Conservation (phyloP, 495 filamentous ascomycete genomes). For the Penicillium crystallinum region DNA sequence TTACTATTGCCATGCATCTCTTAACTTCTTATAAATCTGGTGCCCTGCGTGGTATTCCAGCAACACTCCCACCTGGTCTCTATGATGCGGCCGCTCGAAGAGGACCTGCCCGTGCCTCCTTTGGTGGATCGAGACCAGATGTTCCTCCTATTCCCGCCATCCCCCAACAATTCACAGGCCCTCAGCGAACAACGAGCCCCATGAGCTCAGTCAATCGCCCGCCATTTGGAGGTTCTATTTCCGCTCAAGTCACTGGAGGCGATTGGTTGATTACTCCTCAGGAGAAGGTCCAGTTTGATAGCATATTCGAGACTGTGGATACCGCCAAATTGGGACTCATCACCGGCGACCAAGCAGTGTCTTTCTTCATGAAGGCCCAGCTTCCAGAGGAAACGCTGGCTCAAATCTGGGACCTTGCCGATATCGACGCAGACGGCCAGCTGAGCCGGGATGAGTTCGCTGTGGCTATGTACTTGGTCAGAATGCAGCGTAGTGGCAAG, state of each 20-base stretch:
- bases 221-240: constrained; percentile 48
- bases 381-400: constrained; percentile 86
- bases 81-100: constrained; percentile 88
- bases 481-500: constrained; percentile 72
- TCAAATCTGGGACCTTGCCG: constrained; percentile 95
- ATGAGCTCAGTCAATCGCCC: constrained; percentile 46
- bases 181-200: constrained; percentile 65
- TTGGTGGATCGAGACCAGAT: constrained; percentile 42
- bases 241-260: constrained; percentile 59
- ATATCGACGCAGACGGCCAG: constrained; percentile 85
- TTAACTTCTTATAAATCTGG: constrained; percentile 85
- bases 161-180: constrained; percentile 68
- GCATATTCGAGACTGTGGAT: constrained; percentile 76
- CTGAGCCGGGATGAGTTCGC: constrained; percentile 88
- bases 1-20: constrained; percentile 97
- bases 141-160: constrained; percentile 53
- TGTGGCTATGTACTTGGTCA: constrained; percentile 95
- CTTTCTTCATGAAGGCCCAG: constrained; percentile 87
- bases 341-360: constrained; percentile 90
- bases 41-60: constrained; percentile 70
- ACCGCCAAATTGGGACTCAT: constrained; percentile 73
- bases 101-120: constrained; percentile 44
- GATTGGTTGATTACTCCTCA: constrained; percentile 79
- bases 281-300: constrained; percentile 84
- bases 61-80: constrained; percentile 73